Percentiles rank a stretch among this genome's conserved stretches.
These are phyloP conservation scores for Setaria viridis DNA, from an alignment of 202 grass and related monocot species.

Conservation along the genomic window DNA sequence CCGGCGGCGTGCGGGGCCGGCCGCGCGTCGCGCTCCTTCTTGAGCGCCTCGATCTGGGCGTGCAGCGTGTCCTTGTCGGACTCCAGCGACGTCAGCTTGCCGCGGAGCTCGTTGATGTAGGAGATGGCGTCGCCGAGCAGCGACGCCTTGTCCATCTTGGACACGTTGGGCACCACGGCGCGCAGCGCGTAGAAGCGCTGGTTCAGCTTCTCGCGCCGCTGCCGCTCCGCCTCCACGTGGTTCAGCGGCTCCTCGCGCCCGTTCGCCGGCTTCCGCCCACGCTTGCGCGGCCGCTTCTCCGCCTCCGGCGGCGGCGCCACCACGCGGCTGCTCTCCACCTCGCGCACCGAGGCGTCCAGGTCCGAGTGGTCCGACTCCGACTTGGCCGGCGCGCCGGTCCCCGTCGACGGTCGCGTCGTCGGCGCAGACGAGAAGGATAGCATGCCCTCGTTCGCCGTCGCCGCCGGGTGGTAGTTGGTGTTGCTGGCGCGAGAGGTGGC, in stretches of 20 bases:
- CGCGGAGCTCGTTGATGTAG: slow-evolving; percentile 92
- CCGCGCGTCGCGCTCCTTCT: slow-evolving; percentile 67
- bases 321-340: slow-evolving; percentile 95
- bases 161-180: slow-evolving; percentile 95
- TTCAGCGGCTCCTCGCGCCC: slow-evolving; percentile 93
- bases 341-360: slow-evolving; percentile 78
- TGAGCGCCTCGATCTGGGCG: slow-evolving; percentile 62
- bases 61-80: slow-evolving; percentile 78
- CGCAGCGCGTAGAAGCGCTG: slow-evolving; percentile 96
- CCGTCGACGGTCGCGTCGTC: slow-evolving; percentile 49
- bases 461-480: slow-evolving; percentile 60
- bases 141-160: slow-evolving; percentile 99
- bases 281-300: slow-evolving; percentile 85
- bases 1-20: slow-evolving; percentile 24
- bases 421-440: slow-evolving; percentile 88
- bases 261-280: slow-evolving; percentile 91
- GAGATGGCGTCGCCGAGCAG: slow-evolving; percentile 90
- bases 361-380: slow-evolving; percentile 96
- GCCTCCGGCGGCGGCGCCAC: slow-evolving; percentile 70
- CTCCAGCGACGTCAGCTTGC: slow-evolving; percentile 62
- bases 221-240: slow-evolving; percentile 96
- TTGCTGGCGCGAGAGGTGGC: slow-evolving; percentile 86
- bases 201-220: slow-evolving; percentile 94
- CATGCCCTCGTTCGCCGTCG: slow-evolving; percentile 78
- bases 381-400: slow-evolving; percentile 60